Base-by-base conservation (phyloP, 345 rosid genomes). In the Arabis alpina region DNA sequence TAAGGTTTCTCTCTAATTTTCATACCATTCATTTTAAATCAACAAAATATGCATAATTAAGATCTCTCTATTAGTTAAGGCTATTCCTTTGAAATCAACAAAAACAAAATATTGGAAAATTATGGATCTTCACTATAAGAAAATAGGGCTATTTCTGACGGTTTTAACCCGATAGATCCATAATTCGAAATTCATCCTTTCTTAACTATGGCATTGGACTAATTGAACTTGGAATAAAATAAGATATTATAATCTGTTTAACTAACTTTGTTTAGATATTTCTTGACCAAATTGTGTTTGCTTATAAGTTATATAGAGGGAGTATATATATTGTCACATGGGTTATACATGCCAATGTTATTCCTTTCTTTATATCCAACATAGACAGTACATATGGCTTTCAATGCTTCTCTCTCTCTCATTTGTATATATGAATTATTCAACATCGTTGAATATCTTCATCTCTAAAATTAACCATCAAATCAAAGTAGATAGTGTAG, bases 341-440 rank as follows among this genome's bases (percentile, higher is more conserved):
- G 76, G 48, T 11, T 44, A 62, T 63, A 48, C 76, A 63, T 72
- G 76, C 57, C 64, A 63, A 45, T 62, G 48, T 71, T 61, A 32
- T 42, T 71, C 69, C 30, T 52, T 10, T 53, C 44, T 44, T 23
- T 61, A 32, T 24, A 71, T 62, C 69, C 34, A 54, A 54, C 56
- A 63, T 34, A 54, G 57, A 62, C 69, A 30, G 24, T 59, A 54
- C 63, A 62, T 36, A 37, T 62, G 69, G 70, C 69, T 52, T 61
- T 70, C 8, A 71, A 52, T 71, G 54, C 54, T 51, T 16, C 6
- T 41, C 4, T 9, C 36, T n/a, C 8, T 40, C 32, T 12, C 4
- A 4, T 25, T 2, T 28, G 6, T 14, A 44, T 3, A 8, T 28
- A 8, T 47, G 25, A 68, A 53, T 7, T 53, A 52, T 42, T 52